A percentile compares a stretch with the other conserved stretches of the same genome.
Conservation (phyloP, 805 yeast genomes). For the Spathaspora passalidarum region DNA sequence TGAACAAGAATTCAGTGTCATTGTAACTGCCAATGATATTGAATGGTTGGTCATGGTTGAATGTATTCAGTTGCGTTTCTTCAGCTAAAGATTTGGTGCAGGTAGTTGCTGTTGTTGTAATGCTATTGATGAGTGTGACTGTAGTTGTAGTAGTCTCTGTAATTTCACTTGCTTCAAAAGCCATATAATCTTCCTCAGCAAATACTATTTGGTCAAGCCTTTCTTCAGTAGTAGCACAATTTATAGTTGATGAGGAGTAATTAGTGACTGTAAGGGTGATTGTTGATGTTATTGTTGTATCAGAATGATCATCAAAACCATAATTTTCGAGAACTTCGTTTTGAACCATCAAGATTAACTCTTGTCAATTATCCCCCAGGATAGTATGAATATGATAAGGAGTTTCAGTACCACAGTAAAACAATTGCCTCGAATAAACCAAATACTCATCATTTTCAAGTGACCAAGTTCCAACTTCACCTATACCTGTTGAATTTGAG, state of each 20-base stretch:
- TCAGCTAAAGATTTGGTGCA: background rate
- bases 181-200: background rate
- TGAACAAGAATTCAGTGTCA: background rate
- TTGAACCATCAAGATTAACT: background rate
- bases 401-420: background rate
- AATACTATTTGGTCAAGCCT: background rate
- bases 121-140: background rate
- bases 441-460: background rate
- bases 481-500: background rate
- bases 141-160: background rate
- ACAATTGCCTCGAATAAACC: background rate
- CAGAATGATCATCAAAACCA: background rate
- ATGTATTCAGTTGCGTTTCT: background rate
- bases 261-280: background rate
- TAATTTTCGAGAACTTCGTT: background rate
- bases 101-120: background rate
- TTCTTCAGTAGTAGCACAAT: background rate
- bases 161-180: background rate
- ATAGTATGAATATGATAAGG: background rate
- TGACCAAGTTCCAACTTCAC: background rate
- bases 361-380: background rate
- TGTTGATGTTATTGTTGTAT: background rate
- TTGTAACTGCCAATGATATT: background rate
- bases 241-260: background rate
- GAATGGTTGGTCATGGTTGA: background rate